These are phyloP conservation scores for Phytopythium kandeliae DNA, from an alignment of 352 stramenopile genomes.

Conservation along the genomic window DNA sequence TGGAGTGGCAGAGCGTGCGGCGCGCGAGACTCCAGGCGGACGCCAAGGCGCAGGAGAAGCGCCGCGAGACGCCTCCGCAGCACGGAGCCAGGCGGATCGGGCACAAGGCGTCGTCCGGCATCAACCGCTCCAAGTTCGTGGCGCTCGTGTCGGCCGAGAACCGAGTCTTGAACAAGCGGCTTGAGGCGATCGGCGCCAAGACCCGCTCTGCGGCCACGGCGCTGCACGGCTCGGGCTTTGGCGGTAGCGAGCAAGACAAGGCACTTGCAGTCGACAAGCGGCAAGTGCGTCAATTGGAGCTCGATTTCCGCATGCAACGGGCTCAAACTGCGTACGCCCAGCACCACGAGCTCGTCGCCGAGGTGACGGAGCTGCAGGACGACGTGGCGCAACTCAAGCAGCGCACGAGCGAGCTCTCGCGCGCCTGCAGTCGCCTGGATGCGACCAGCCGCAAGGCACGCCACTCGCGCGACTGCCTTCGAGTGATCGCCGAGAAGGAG, in stretches of 20 bases:
- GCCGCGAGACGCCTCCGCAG: conserved; percentile 24
- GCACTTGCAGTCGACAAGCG: conserved; percentile 35
- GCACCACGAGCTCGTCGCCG: conserved; percentile 40
- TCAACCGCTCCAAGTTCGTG: conserved; percentile 59
- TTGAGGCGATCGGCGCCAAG: conserved; percentile 31
- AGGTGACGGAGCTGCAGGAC: conserved; percentile 49
- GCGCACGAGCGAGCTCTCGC: conserved; percentile 33
- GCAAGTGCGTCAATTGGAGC: conserved; percentile 29
- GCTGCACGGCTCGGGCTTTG: neutral
- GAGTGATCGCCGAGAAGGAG: conserved; percentile 7
- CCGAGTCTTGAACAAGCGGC: conserved; percentile 38
- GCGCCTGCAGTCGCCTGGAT: conserved; percentile 29
- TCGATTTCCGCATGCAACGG: conserved; percentile 55
- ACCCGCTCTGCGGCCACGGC: neutral
- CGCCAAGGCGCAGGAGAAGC: conserved; percentile 33
- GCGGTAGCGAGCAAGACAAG: conserved; percentile 33
- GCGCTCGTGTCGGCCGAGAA: conserved; percentile 50
- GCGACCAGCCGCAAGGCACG: conserved; percentile 55
- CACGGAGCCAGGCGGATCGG: conserved; percentile 32
- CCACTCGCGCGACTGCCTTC: conserved; percentile 48
- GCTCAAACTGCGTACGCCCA: conserved; percentile 56
- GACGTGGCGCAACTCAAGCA: conserved; percentile 28
- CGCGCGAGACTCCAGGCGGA: conserved; percentile 22
- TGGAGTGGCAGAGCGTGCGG: conserved; percentile 31
- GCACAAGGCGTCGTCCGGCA: conserved; percentile 51